Conservation (phyloP, 1,284 basidiomycete species). For the Sphaerobolus stellatus region DNA sequence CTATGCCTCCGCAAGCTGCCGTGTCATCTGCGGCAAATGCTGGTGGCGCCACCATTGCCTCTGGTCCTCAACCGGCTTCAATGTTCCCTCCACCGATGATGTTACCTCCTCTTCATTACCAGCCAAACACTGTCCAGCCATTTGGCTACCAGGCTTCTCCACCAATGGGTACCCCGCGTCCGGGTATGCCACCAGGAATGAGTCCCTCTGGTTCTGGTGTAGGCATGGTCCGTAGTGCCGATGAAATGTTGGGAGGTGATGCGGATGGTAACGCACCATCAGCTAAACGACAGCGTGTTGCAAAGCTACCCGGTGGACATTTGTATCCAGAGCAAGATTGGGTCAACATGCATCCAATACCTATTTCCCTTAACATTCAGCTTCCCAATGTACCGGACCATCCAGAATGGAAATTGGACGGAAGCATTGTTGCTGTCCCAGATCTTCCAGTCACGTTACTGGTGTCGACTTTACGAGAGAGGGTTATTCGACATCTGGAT, state of each 20-base stretch:
- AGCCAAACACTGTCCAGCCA: slow-evolving; percentile 72
- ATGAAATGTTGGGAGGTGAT: slow-evolving; percentile 73
- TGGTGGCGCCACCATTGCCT: slow-evolving; percentile 73
- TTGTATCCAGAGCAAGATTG: slow-evolving; percentile 84
- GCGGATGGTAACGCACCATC: slow-evolving; percentile 55
- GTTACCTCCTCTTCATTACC: slow-evolving; percentile 80
- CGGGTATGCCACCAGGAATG: slow-evolving; percentile 41
- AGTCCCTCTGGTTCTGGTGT: slow-evolving; percentile 42
- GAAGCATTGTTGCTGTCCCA: slow-evolving; percentile 68
- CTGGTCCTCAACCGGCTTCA: slow-evolving; percentile 78
- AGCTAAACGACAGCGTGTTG: slow-evolving; percentile 80
- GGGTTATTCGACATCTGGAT: slow-evolving; percentile 74
- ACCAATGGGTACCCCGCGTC: slow-evolving; percentile 33
- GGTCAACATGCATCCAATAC: slow-evolving; percentile 82
- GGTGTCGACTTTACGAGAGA: slow-evolving; percentile 84
- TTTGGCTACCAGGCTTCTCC: slow-evolving; percentile 74
- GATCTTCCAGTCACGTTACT: slow-evolving; percentile 81
- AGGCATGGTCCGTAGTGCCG: slow-evolving; percentile 70
- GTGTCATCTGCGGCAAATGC: slow-evolving; percentile 45
- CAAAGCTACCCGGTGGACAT: slow-evolving; percentile 76
- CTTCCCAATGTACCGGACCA: slow-evolving; percentile 77
- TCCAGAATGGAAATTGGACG: slow-evolving; percentile 91
- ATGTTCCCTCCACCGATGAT: slow-evolving; percentile 60
- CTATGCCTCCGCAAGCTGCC: slow-evolving; percentile 40
- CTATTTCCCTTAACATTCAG: slow-evolving; percentile 79